These are phyloP conservation scores for Leccinum incarnatum DNA, from an alignment of 768 basidiomycete genomes.

Conservation along the genomic window DNA sequence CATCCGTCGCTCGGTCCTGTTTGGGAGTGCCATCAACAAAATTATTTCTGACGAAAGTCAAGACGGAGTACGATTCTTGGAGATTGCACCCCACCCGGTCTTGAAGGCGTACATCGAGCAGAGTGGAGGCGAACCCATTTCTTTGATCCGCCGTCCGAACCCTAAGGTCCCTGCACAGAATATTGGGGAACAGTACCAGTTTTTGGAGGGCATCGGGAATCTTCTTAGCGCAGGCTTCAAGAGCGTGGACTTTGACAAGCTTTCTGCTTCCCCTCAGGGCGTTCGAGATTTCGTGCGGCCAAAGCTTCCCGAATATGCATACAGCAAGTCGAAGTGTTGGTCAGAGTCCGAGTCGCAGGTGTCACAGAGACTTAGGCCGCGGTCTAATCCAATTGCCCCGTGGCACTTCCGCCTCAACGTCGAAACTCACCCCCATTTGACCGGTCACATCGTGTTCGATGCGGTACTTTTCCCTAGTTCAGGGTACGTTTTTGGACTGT, in stretches of 20 bases:
- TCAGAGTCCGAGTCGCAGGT: slow-evolving; percentile 23
- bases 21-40: slow-evolving; percentile 33
- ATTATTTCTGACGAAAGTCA: slow-evolving; percentile 29
- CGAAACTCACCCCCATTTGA: slow-evolving; percentile 35
- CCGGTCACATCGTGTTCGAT: slow-evolving; percentile 43
- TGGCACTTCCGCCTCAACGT: slow-evolving; percentile 34
- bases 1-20: slow-evolving; percentile 35
- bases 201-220: slow-evolving; percentile 33
- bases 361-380: slow-evolving; percentile 27
- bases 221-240: slow-evolving; percentile 30
- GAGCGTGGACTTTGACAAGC: slow-evolving; percentile 26
- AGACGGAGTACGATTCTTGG: slow-evolving; percentile 29
- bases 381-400: slow-evolving; percentile 37
- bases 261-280: slow-evolving; percentile 24
- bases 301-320: slow-evolving; percentile 31
- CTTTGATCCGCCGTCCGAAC: slow-evolving; percentile 33
- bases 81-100: slow-evolving; percentile 35
- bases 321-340: slow-evolving; percentile 29
- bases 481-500: slow-evolving; percentile 33
- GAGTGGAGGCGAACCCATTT: slow-evolving; percentile 31
- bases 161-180: slow-evolving; percentile 30
- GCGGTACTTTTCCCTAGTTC: slow-evolving; percentile 46
- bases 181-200: slow-evolving; percentile 32
- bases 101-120: slow-evolving; percentile 34
- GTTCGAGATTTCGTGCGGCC: slow-evolving; percentile 20